Base-by-base conservation (phyloP, 345 rosid genomes). In the Brassica carinata region DNA sequence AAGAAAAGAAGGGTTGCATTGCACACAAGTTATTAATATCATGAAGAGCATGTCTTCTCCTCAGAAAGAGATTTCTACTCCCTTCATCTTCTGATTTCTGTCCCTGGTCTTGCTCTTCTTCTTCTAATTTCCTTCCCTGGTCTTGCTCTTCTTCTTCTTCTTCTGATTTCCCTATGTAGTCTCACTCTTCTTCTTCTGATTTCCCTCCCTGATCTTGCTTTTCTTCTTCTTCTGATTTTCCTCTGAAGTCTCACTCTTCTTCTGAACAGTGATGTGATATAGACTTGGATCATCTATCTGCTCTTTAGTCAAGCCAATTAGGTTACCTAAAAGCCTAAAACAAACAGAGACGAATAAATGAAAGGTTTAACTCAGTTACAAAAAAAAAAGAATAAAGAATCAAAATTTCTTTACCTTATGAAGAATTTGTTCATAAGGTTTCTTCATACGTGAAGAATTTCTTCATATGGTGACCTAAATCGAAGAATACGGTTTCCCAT, bases 271-370 rank as follows among this genome's bases (percentile, higher is more conserved):
- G 19, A 18, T 18, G 19, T 18, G 19, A 18, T 18, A 18, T 18
- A 18, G 92, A 83, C 87, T 91, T 33, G 48, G 73, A 2, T 30
- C 65, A 4, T 61, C 65, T 8, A 48, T 76, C 14, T 55, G 78
- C 72, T 89, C 99, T 45, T 45, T n/a, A 81, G 92, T 89, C 15
- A 96, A 90, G 10, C 19, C 19, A 18, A 18, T 18, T 18, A 18
- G 19, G 19, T 18, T 18, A 18, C 19, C 19, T 18, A 18, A 18
- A 18, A 18, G 19, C 19, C 19, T 18, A 18, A 18, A 18, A 18
- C 19, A 18, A 18, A 18, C 19, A 18, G 19, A 18, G 19, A 18
- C 19, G 19, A 18, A 18, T 18, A 18, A 18, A 18, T 18, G 19
- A 18, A 18, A 18, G 19, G 19, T 18, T 18, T 18, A 18, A 18